Percentiles rank a stretch among this genome's conserved stretches.
Evolutionary conservation across 345 rosid species (phyloP).

Genomic region (Mercurialis annua): DNA sequence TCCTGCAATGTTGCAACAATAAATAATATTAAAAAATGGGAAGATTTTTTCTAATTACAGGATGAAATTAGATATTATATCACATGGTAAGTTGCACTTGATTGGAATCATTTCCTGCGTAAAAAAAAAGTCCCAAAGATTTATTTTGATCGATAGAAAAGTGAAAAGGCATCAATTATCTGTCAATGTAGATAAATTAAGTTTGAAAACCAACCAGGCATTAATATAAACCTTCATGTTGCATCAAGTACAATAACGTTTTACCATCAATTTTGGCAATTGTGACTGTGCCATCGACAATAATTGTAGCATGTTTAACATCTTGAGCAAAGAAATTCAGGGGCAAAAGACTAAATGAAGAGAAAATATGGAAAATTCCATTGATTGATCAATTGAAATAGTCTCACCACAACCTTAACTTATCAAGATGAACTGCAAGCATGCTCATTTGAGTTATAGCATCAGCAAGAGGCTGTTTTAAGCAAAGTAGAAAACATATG

Average conservation of each 20-base stretch:
- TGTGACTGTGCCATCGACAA: no score
- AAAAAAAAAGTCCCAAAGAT: neutral
- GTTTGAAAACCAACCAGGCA: constrained; percentile 64
- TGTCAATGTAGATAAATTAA: neutral
- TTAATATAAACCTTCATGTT: constrained; percentile 81
- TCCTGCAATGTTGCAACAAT: constrained; percentile 47
- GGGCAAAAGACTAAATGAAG: no score
- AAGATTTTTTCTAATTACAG: constrained; percentile 2
- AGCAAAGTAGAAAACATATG: no score
- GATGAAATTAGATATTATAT: neutral
- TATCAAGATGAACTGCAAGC: no score
- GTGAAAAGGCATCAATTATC: neutral
- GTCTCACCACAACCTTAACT: no score
- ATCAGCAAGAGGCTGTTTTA: no score
- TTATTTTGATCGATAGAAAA: neutral
- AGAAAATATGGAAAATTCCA: no score
- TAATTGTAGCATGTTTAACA: no score
- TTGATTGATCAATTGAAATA: no score
- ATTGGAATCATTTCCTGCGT: constrained; percentile 4
- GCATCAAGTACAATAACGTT: constrained; percentile 85
- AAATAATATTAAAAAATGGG: neutral
- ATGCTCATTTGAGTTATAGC: no score
- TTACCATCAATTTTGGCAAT: no score
- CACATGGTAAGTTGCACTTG: neutral
- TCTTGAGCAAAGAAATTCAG: no score